Percentiles rank a stretch among this genome's conserved stretches.
phyloP scores from a whole-genome alignment of 2,329 filamentous ascomycete species.

The Mycogone perniciosa region DNA sequence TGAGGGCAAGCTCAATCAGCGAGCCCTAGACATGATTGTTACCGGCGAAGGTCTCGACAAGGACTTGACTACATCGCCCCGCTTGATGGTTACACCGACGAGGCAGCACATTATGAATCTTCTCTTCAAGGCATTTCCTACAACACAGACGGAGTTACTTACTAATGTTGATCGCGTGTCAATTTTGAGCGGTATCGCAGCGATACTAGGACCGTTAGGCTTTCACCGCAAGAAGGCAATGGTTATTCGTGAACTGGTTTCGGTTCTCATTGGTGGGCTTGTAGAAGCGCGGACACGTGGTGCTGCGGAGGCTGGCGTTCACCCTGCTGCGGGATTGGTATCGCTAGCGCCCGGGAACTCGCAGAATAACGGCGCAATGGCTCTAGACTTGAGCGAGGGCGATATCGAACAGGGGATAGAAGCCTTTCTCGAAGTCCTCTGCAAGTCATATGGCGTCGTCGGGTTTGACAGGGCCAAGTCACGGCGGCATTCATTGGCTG shows the following conservation, averaged over 20 bases:
- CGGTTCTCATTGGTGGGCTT: conserved; percentile 73
- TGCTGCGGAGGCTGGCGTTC: conserved; percentile 92
- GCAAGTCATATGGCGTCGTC: conserved; percentile 59
- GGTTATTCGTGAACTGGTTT: conserved; percentile 78
- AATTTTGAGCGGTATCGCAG: conserved; percentile 77
- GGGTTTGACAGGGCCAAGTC: conserved; percentile 35
- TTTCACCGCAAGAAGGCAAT: conserved; percentile 87
- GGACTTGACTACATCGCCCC: conserved; percentile 44
- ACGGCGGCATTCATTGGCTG: conserved; percentile 18
- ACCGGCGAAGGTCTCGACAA: conserved; percentile 51
- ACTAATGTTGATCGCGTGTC: conserved; percentile 70
- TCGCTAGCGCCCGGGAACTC: conserved; percentile 55
- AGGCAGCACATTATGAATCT: conserved; percentile 59
- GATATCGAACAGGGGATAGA: conserved; percentile 63
- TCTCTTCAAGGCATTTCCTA: conserved; percentile 65
- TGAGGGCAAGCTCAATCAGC: conserved; percentile 55
- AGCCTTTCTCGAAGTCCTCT: conserved; percentile 53
- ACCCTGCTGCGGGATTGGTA: conserved; percentile 82
- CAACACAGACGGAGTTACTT: conserved; percentile 57
- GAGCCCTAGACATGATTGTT: conserved; percentile 59
- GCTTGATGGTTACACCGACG: conserved; percentile 49
- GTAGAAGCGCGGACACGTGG: conserved; percentile 88
- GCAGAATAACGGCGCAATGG: conserved; percentile 44
- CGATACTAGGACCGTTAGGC: conserved; percentile 74
- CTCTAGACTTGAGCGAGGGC: conserved; percentile 55